A percentile compares a stretch with the other conserved stretches of the same genome.
Evolutionary conservation across 225 moss, liverwort and hornwort genomes (phyloP).

Genomic region (Lunularia cruciata): DNA sequence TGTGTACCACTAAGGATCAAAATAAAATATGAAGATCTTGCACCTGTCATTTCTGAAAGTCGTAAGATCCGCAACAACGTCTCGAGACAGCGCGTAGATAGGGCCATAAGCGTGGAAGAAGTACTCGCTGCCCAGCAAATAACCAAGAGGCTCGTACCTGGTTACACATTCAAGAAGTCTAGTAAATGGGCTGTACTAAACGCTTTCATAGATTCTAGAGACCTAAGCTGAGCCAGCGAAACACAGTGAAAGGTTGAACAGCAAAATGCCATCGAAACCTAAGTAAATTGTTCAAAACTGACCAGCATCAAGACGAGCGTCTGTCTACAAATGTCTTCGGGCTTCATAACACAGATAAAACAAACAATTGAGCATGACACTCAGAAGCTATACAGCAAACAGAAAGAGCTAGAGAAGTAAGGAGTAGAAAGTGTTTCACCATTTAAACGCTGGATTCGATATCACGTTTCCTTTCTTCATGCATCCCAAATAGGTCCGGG

Average conservation of each 20-base stretch:
- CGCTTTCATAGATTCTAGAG: too few species aligned
- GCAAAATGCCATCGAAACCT: too few species aligned
- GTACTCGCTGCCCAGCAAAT: slow-evolving; percentile 83
- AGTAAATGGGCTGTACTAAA: background rate
- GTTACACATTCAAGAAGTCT: background rate
- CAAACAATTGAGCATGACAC: too few species aligned
- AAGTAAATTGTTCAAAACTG: too few species aligned
- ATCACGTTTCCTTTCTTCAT: slow-evolving; percentile 96
- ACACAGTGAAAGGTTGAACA: too few species aligned
- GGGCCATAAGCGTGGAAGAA: slow-evolving; percentile 98
- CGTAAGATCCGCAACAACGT: slow-evolving; percentile 76
- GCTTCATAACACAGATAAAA: too few species aligned
- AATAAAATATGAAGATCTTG: background rate
- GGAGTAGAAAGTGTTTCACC: slow-evolving; percentile 40
- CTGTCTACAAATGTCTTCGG: too few species aligned
- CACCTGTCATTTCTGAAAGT: slow-evolving; percentile 72
- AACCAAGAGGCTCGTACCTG: slow-evolving; percentile 87
- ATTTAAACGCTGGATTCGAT: slow-evolving; percentile 65
- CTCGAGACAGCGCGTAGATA: slow-evolving; percentile 84
- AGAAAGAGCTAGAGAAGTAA: background rate
- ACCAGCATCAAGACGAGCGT: too few species aligned
- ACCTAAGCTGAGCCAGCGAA: too few species aligned
- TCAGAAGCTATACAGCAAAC: too few species aligned
- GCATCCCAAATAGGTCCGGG: slow-evolving; percentile 90
- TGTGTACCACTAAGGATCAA: background rate